A percentile compares a stretch with the other conserved stretches of the same genome.
These are phyloP conservation scores for Mucor indicus DNA, from an alignment of 371 early-diverging fungal species.

Conservation along the genomic window DNA sequence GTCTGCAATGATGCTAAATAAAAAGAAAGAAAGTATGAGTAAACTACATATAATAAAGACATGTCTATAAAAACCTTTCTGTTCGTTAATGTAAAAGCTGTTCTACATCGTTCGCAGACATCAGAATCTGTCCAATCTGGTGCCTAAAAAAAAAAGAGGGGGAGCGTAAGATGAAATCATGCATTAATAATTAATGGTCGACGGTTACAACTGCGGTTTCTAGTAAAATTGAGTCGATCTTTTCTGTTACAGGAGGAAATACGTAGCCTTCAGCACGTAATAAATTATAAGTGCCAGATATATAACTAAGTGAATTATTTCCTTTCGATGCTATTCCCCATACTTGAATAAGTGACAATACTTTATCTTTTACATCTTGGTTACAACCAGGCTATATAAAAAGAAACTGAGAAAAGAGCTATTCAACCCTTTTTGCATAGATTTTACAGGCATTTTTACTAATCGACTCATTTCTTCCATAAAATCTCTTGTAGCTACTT, in stretches of 20 bases:
- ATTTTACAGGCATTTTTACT: slow-evolving; percentile 54
- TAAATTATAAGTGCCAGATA: slow-evolving; percentile 68
- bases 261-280: slow-evolving; percentile 67
- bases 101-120: slow-evolving; percentile 89
- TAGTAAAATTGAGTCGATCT: slow-evolving; percentile 53
- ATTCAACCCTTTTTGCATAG: too few species aligned
- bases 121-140: slow-evolving; percentile 96
- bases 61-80: slow-evolving; percentile 60
- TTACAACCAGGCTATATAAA: slow-evolving; percentile 42
- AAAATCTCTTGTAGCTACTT: slow-evolving; percentile 87
- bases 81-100: slow-evolving; percentile 86
- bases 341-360: slow-evolving; percentile 75
- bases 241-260: slow-evolving; percentile 58
- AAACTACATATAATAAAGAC: neutral
- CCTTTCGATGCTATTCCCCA: slow-evolving; percentile 85
- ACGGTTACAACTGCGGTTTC: slow-evolving; percentile 66
- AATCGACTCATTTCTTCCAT: slow-evolving; percentile 76
- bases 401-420: neutral
- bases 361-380: slow-evolving; percentile 71
- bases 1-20: slow-evolving; percentile 88
- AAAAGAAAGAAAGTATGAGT: neutral
- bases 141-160: slow-evolving; percentile 48
- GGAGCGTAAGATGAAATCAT: too few species aligned
- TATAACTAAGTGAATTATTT: slow-evolving; percentile 70
- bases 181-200: too few species aligned